Evolutionary conservation across 495 filamentous ascomycete genomes (phyloP).

Genomic region (Penicillium paradoxum): DNA sequence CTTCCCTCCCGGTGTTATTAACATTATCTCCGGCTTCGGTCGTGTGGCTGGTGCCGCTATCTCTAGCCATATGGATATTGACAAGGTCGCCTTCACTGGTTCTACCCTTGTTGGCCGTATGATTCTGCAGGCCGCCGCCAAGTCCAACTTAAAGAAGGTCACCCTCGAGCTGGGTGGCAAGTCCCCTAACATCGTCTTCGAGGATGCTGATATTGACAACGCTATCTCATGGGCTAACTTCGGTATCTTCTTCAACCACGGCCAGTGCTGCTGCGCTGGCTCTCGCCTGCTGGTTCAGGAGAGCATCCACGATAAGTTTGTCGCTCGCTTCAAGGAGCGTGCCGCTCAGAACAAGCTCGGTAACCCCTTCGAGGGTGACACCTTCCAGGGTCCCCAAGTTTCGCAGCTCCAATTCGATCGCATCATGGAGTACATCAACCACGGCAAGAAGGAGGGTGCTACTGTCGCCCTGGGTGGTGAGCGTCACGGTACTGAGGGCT

Average conservation of each 20-base stretch:
- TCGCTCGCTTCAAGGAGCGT: constrained; percentile 81
- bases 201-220: constrained; percentile 93
- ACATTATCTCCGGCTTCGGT: constrained; percentile 91
- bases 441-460: constrained; percentile 82
- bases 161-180: constrained; percentile 98
- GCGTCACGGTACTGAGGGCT: constrained; percentile 84
- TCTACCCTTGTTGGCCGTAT: constrained; percentile 84
- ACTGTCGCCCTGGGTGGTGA: constrained; percentile 80
- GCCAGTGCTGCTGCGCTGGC: constrained; percentile 96
- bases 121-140: constrained; percentile 94
- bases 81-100: constrained; percentile 98
- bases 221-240: constrained; percentile 98
- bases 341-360: constrained; percentile 80
- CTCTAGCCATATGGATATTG: constrained; percentile 91
- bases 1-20: constrained; percentile 93
- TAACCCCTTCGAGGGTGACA: constrained; percentile 79
- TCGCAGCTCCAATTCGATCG: constrained; percentile 93
- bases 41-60: constrained; percentile 87
- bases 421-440: constrained; percentile 96
- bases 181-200: constrained; percentile 96
- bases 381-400: constrained; percentile 98
- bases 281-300: constrained; percentile 96
- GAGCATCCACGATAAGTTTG: constrained; percentile 91
- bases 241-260: constrained; percentile 98
- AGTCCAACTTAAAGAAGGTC: constrained; percentile 97